phyloP scores from a whole-genome alignment of 2,329 filamentous ascomycete species.

The Verticillium klebahnii region DNA sequence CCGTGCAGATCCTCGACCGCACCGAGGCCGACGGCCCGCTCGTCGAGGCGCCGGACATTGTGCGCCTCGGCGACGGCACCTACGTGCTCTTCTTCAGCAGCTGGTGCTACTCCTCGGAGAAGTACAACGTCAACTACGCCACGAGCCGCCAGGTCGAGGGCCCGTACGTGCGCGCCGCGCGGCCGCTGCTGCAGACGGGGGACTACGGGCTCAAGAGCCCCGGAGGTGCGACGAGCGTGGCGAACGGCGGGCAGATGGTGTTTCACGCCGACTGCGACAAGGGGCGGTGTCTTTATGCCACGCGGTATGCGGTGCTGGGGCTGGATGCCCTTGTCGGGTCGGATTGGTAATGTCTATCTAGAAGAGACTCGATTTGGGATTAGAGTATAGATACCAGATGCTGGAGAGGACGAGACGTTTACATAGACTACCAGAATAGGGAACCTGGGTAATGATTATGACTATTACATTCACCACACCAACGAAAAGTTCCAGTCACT shows the following conservation, averaged over 20 bases:
- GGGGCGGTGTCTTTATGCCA: slow-evolving; percentile 30
- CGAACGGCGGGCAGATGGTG: slow-evolving; percentile 23
- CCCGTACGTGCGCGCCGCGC: slow-evolving; percentile 27
- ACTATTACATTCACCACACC: not conserved
- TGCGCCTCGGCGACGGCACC: slow-evolving; percentile 37
- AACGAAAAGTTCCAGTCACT: too few species aligned
- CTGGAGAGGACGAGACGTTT: not conserved
- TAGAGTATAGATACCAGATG: not conserved
- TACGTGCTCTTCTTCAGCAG: slow-evolving; percentile 61
- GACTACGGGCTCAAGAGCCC: slow-evolving; percentile 33
- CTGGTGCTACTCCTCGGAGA: slow-evolving; percentile 49
- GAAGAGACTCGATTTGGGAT: not conserved
- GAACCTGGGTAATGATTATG: not conserved
- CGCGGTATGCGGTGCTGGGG: slow-evolving; percentile 5
- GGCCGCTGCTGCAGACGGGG: slow-evolving; percentile 29
- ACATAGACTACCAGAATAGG: not conserved
- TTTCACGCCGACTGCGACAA: slow-evolving; percentile 32
- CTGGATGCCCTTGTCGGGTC: not conserved
- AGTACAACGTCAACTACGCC: slow-evolving; percentile 59
- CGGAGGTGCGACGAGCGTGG: slow-evolving; percentile 32
- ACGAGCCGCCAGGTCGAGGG: slow-evolving; percentile 34
- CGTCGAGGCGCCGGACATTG: slow-evolving; percentile 56
- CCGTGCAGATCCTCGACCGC: slow-evolving; percentile 42
- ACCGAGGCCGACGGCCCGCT: slow-evolving; percentile 44
- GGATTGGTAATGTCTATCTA: not conserved